Conservation (phyloP, 2,329 filamentous ascomycete genomes). For the Xylariaceae sp. region DNA sequence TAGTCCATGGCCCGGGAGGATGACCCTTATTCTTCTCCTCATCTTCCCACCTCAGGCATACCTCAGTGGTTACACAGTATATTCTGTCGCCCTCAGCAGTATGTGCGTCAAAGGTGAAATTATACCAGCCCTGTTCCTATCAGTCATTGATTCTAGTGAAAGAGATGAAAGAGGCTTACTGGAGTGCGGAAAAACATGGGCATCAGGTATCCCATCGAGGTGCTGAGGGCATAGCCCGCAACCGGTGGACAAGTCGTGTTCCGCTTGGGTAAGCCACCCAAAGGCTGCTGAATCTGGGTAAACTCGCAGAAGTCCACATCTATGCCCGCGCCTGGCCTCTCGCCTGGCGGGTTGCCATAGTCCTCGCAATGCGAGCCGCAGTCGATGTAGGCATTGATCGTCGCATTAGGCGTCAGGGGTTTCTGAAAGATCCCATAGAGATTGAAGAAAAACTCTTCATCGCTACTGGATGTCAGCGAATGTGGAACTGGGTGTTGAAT, state of each 20-base stretch:
- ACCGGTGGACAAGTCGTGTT: slow-evolving; percentile 11
- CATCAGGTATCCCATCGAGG: too few relatives aligned
- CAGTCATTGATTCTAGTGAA: too few relatives aligned
- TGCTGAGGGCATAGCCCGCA: slow-evolving; percentile 8
- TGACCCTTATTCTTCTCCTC: too few relatives aligned
- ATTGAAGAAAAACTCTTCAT: slow-evolving; percentile 9
- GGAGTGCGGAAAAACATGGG: too few relatives aligned
- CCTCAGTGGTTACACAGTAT: too few relatives aligned
- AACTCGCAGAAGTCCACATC: slow-evolving; percentile 6
- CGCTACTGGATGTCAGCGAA: slow-evolving; percentile 6
- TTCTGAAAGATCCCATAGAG: slow-evolving; percentile 13
- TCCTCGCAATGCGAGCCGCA: slow-evolving; percentile 15
- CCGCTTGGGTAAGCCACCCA: slow-evolving; percentile 8
- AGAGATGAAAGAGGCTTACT: too few relatives aligned
- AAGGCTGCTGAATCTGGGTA: slow-evolving; percentile 9
- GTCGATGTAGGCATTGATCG: slow-evolving; percentile 5
- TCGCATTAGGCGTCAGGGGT: slow-evolving; percentile 11
- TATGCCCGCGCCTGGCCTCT: not conserved
- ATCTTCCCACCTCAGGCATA: too few relatives aligned
- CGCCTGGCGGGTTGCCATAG: slow-evolving; percentile 10
- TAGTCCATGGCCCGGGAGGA: too few relatives aligned
- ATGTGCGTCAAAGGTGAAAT: too few relatives aligned
- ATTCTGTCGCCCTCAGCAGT: too few relatives aligned
- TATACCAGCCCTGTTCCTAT: too few relatives aligned
- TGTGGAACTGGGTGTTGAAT: not conserved